A percentile compares a stretch with the other conserved stretches of the same genome.
Evolutionary conservation across 305 asterid species (phyloP).

Genomic region (Plantago coronopus): DNA sequence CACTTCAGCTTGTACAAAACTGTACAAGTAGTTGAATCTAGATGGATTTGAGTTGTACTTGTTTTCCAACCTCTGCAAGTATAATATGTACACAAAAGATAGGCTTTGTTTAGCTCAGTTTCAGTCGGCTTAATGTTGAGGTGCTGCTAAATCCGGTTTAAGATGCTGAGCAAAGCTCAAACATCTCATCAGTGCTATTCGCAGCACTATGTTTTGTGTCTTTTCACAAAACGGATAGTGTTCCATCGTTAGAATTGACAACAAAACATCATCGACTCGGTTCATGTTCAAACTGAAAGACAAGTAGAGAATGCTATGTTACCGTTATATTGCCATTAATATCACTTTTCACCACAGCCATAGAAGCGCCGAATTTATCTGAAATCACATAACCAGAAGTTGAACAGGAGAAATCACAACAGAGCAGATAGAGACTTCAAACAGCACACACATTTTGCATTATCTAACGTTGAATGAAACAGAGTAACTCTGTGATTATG

Average conservation of each 20-base stretch:
- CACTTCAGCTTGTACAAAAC: constrained; percentile 78
- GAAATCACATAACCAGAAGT: constrained; percentile 22
- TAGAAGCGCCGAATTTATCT: constrained; percentile 86
- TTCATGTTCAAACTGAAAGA: background rate
- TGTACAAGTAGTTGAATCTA: constrained; percentile 71
- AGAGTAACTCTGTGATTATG: too few relatives aligned
- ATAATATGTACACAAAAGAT: constrained; percentile 1
- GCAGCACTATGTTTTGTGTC: too few relatives aligned
- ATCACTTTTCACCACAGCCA: constrained; percentile 74
- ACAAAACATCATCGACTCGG: too few relatives aligned
- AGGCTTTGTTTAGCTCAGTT: background rate
- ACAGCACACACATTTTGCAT: background rate
- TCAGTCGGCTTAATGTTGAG: too few relatives aligned
- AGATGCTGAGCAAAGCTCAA: too few relatives aligned
- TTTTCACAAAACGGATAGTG: too few relatives aligned
- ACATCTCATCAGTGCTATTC: too few relatives aligned
- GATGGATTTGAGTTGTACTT: constrained; percentile 59
- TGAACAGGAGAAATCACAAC: too few relatives aligned
- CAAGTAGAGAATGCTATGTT: constrained; percentile 19
- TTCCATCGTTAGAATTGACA: background rate
- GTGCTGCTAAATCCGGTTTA: too few relatives aligned
- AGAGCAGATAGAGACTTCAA: background rate
- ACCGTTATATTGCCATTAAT: constrained; percentile 70
- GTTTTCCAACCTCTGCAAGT: constrained; percentile 65
- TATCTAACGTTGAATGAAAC: background rate